A percentile compares a stretch with the other conserved stretches of the same genome.
Evolutionary conservation across 2,329 filamentous ascomycete genomes (phyloP).

Genomic region (Niveomyces coronatus): DNA sequence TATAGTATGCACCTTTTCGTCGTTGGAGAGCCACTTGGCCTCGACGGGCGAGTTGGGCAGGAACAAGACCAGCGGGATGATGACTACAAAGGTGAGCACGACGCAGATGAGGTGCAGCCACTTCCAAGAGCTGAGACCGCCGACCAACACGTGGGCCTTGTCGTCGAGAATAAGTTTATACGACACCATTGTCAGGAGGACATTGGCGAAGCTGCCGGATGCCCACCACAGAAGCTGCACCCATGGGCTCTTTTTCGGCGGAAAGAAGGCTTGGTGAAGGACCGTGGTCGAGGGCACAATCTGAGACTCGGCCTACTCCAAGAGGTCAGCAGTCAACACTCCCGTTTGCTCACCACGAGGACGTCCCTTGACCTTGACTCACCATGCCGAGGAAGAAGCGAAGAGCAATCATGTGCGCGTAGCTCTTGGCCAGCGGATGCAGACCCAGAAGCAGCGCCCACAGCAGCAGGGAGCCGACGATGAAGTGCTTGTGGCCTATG

Average conservation of each 20-base stretch:
- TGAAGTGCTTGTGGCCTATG: conserved; percentile 16
- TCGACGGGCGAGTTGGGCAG: conserved; percentile 15
- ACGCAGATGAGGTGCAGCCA: conserved; percentile 48
- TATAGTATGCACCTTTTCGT: conserved; percentile 16
- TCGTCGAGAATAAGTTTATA: conserved; percentile 18
- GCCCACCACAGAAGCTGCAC: conserved; percentile 21
- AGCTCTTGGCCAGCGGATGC: conserved; percentile 15
- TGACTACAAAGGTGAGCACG: conserved; percentile 44
- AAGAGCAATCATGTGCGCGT: conserved; percentile 14
- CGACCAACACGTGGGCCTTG: conserved; percentile 10
- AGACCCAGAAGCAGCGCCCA: conserved; percentile 16
- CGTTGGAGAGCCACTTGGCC: conserved; percentile 13
- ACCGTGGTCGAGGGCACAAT: conserved; percentile 19
- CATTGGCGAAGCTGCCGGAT: conserved; percentile 18
- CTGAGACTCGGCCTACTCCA: conserved; percentile 17
- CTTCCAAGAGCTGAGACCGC: conserved; percentile 16
- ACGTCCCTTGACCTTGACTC: not conserved
- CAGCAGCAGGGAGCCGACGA: conserved; percentile 13
- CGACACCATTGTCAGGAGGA: conserved; percentile 19
- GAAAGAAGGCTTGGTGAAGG: conserved; percentile 19
- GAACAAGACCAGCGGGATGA: conserved; percentile 12
- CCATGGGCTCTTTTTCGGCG: conserved; percentile 19
- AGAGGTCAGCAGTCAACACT: not conserved
- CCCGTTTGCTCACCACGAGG: not conserved
- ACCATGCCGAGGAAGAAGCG: conserved; percentile 17